Conservation (phyloP, 2,329 filamentous ascomycete genomes). For the Penicillium sp. region DNA sequence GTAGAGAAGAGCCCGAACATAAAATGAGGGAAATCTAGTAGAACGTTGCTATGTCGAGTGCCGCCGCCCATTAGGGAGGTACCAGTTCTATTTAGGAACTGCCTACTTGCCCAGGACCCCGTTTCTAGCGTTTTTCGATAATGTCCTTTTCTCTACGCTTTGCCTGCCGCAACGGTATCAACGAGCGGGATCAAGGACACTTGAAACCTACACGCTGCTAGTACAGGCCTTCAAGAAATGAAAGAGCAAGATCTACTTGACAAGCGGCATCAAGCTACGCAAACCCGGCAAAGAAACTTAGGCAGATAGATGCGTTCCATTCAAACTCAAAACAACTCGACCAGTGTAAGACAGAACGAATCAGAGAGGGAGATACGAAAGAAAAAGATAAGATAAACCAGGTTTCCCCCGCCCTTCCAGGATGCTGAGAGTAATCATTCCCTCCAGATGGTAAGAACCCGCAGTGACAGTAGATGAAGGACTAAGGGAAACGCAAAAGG, state of each 20-base stretch:
- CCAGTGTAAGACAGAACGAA: conserved; percentile 17
- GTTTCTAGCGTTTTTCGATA: too few species aligned
- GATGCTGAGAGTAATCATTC: conserved; percentile 27
- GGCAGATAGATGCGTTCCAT: conserved; percentile 19
- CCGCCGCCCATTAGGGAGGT: neutral
- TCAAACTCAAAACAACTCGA: conserved; percentile 21
- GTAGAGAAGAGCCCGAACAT: too few species aligned
- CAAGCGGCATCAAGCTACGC: neutral
- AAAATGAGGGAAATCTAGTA: neutral
- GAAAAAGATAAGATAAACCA: conserved; percentile 22
- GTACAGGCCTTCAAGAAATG: too few species aligned
- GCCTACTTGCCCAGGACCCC: too few species aligned
- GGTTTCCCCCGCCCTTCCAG: conserved; percentile 20
- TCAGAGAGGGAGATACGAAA: neutral
- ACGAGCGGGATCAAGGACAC: neutral
- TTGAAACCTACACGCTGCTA: neutral
- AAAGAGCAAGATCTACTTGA: neutral
- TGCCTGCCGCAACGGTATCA: neutral
- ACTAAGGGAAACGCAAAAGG: conserved; percentile 17
- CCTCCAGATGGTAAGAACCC: conserved; percentile 25
- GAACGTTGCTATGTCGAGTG: neutral
- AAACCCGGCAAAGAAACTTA: neutral
- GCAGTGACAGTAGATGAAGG: conserved; percentile 13
- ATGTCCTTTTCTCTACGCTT: neutral
- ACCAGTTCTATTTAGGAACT: neutral